These are phyloP conservation scores for Trichophyton equinum DNA, from an alignment of 2,329 filamentous ascomycete species.

Conservation along the genomic window DNA sequence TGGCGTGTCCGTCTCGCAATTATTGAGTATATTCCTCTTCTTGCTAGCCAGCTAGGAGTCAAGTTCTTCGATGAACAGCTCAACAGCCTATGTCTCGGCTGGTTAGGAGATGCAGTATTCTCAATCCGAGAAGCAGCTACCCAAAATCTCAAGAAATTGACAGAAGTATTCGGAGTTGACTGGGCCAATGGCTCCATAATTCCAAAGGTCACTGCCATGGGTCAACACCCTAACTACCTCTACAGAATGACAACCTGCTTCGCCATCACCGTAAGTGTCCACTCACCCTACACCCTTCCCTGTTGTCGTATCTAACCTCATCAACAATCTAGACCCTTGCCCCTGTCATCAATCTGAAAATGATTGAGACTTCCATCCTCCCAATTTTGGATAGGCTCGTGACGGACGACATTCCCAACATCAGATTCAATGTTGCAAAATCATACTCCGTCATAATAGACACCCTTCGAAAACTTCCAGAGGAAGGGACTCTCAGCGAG, in stretches of 20 bases:
- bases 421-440: conserved; percentile 98
- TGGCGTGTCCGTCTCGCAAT: conserved; percentile 96
- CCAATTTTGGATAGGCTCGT: conserved; percentile 94
- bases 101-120: conserved; percentile 96
- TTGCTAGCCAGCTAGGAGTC: conserved; percentile 89
- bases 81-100: conserved; percentile 90
- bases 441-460: conserved; percentile 84
- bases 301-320: neutral
- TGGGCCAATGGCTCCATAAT: conserved; percentile 97
- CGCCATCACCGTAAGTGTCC: conserved; percentile 72
- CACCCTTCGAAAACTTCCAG: conserved; percentile 81
- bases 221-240: conserved; percentile 93
- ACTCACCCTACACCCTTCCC: neutral
- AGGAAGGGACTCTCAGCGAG: conserved; percentile 72
- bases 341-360: conserved; percentile 80
- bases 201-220: conserved; percentile 97
- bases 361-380: conserved; percentile 84
- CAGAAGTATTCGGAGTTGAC: conserved; percentile 94
- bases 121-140: conserved; percentile 96
- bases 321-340: conserved; percentile 61
- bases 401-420: conserved; percentile 91
- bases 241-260: conserved; percentile 99
- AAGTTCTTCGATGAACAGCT: conserved; percentile 98
- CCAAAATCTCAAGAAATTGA: conserved; percentile 94
- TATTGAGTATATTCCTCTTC: conserved; percentile 95